Base-by-base conservation (phyloP, 2,329 filamentous ascomycete genomes). In the Fusarium coffeatum region DNA sequence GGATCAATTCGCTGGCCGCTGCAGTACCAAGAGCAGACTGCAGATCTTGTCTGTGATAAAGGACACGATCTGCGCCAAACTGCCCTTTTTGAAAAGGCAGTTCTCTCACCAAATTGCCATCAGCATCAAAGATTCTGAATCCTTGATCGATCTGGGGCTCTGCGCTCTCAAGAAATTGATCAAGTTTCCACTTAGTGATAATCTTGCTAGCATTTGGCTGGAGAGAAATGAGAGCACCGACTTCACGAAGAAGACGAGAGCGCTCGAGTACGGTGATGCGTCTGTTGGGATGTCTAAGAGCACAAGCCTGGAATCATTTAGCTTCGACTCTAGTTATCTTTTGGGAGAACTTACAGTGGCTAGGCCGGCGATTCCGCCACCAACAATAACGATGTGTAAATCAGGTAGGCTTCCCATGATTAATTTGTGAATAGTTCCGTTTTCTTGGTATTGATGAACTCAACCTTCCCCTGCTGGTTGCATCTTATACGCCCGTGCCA, bases 161-260 rank as follows among this genome's bases (percentile, higher is more conserved):
- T 3, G 71, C 59, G 3, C 41, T 47, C 16, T 64, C 32, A 13
- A 73, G 71, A 16, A 64, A 68, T 4, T 51, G 32, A 16, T 70
- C 40, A 8, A 73, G 60, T 4, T 59, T 66, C 68, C 68, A 73
- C 18, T 63, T 63, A 18, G 64, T 55, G 22, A 73, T 28, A 12
- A 73, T 73, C 42, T 73, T 73, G 42, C 51, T 73, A 18, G 71
- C 68, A 9, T 73, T 73, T 12, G 68, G 71, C 25, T 73, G 71
- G 8, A 73, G 48, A 2, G 70, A 73, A 8, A 73, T 51, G 5
- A 73, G 41, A 11, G 71, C 71, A 6, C 71, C 70, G 9, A 73
- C 70, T 42, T 73, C 71, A 7, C 70, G 64, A 8, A 73, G 54
- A 25, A 73, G 60, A 15, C 70, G 68, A 27, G 71, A 73, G n/a